phyloP scores from a whole-genome alignment of 305 asterid genomes.

The Euphrasia arctica region DNA sequence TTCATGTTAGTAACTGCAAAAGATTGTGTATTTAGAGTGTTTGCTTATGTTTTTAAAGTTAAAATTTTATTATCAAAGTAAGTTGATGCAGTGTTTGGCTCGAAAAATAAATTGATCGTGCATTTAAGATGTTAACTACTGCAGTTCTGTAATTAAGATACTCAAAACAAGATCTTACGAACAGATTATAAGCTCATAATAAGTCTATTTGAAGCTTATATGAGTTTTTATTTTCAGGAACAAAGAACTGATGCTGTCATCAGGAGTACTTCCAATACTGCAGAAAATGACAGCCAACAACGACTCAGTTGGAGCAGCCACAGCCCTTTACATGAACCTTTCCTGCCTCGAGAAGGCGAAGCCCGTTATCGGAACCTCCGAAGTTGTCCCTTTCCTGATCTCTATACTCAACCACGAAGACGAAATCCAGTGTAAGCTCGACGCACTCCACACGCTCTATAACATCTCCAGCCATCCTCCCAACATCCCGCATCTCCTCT shows the following conservation, averaged over 20 bases:
- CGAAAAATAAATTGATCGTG: too few species aligned
- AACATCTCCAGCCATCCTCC: constrained; percentile 65
- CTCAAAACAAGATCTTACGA: too few species aligned
- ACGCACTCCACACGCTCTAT: constrained; percentile 84
- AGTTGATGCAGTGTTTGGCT: too few species aligned
- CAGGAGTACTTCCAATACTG: constrained; percentile 67
- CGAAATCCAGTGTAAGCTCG: constrained; percentile 66
- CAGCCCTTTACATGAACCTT: constrained; percentile 90
- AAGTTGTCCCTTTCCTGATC: constrained; percentile 80
- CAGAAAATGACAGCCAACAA: constrained; percentile 57
- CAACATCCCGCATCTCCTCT: constrained; percentile 71
- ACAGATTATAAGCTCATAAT: too few species aligned
- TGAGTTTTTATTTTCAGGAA: constrained; percentile 51
- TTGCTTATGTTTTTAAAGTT: too few species aligned
- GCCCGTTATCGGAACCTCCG: constrained; percentile 62
- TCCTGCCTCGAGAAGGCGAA: constrained; percentile 93
- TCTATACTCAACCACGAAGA: constrained; percentile 51
- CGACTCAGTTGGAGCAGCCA: constrained; percentile 56
- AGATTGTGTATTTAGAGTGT: too few species aligned
- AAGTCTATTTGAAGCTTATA: neutral
- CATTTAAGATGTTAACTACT: too few species aligned
- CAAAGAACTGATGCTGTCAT: constrained; percentile 80
- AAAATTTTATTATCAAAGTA: too few species aligned
- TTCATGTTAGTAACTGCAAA: too few species aligned
- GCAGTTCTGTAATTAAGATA: too few species aligned